Evolutionary conservation across 176 grass and related monocot genomes (phyloP).

Genomic region (Ensete ventricosum): DNA sequence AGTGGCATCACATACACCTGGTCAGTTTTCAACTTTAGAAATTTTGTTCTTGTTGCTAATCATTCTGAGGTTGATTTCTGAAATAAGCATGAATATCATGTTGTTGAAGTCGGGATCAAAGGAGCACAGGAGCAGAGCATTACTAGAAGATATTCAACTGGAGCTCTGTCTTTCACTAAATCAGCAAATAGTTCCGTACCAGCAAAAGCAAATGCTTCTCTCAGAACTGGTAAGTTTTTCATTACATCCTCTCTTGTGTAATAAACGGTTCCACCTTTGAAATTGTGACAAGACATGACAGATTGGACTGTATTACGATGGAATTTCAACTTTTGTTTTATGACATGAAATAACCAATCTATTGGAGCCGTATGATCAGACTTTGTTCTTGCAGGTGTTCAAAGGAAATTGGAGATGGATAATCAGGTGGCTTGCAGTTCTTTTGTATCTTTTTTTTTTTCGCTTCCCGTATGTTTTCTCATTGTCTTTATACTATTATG

Average conservation of each 20-base stretch:
- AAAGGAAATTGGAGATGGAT: constrained; percentile 86
- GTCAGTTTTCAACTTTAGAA: constrained; percentile 35
- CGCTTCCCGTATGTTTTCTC: not conserved
- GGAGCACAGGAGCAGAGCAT: constrained; percentile 37
- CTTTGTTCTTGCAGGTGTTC: constrained; percentile 44
- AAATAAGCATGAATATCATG: constrained; percentile 1
- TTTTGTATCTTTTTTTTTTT: not conserved
- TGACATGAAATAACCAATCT: no score
- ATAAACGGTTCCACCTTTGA: no score
- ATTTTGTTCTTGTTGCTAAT: constrained; percentile 4
- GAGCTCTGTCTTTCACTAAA: constrained; percentile 41
- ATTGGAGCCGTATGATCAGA: not conserved
- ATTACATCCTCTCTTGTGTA: no score
- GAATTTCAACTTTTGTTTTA: no score
- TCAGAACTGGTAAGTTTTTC: constrained; percentile 33
- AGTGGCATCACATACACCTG: constrained; percentile 71
- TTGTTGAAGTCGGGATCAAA: constrained; percentile 44
- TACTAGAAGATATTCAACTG: constrained; percentile 49
- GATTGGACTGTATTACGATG: no score
- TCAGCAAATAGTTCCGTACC: constrained; percentile 18
- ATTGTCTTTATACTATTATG: not conserved
- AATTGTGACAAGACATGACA: no score
- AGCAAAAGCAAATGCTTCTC: constrained; percentile 32
- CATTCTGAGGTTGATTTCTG: not conserved
- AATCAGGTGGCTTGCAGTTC: constrained; percentile 28